Evolutionary conservation across 2,329 filamentous ascomycete genomes (phyloP).

Genomic region (Ceratocystis albifundus): DNA sequence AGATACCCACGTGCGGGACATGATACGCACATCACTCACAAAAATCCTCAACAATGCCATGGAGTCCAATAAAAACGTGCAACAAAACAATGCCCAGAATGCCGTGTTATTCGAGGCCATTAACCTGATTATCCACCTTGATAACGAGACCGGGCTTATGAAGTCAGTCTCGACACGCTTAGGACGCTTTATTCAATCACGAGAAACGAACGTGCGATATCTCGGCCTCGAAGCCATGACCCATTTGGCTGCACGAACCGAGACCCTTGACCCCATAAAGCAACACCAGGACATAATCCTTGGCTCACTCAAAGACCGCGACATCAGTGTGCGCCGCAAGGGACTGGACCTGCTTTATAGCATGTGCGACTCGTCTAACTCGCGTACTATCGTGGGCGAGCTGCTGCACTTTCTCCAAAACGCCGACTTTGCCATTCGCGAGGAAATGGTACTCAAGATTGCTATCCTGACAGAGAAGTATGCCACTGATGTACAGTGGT

Average conservation of each 20-base stretch:
- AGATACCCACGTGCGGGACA: slow-evolving; percentile 78
- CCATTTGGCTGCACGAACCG: slow-evolving; percentile 83
- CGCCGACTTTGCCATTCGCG: slow-evolving; percentile 92
- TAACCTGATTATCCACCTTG: slow-evolving; percentile 93
- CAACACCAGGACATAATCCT: slow-evolving; percentile 95
- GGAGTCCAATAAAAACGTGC: slow-evolving; percentile 94
- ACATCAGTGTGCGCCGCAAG: slow-evolving; percentile 94
- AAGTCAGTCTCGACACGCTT: slow-evolving; percentile 84
- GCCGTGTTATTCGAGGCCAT: slow-evolving; percentile 97
- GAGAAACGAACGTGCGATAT: slow-evolving; percentile 95
- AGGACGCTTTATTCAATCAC: slow-evolving; percentile 90
- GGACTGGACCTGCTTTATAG: slow-evolving; percentile 94
- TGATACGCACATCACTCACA: slow-evolving; percentile 84
- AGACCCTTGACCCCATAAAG: slow-evolving; percentile 94
- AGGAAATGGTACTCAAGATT: slow-evolving; percentile 99
- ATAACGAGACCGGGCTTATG: slow-evolving; percentile 90
- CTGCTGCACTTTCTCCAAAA: slow-evolving; percentile 89
- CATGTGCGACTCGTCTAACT: slow-evolving; percentile 97
- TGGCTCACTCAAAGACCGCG: slow-evolving; percentile 82
- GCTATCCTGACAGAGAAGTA: slow-evolving; percentile 98
- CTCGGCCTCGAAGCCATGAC: slow-evolving; percentile 96
- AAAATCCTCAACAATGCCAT: slow-evolving; percentile 83
- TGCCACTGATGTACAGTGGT: slow-evolving; percentile 97
- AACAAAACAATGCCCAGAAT: slow-evolving; percentile 98
- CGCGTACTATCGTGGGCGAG: slow-evolving; percentile 84